Conservation (phyloP, 1,284 basidiomycete species). For the Boletellus sp. region DNA sequence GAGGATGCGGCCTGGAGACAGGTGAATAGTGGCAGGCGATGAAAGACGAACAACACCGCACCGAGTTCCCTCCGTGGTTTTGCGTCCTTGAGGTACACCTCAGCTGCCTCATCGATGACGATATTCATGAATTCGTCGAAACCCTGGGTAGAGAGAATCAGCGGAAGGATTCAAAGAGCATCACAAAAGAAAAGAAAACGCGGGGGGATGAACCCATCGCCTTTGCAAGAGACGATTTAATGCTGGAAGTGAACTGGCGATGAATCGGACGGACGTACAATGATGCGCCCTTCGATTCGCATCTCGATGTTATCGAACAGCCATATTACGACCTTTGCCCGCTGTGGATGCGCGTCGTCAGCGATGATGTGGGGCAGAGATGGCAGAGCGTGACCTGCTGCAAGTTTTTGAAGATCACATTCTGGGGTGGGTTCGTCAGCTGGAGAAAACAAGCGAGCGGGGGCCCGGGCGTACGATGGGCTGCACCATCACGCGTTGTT, state of each 20-base stretch:
- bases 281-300: constrained; percentile 94
- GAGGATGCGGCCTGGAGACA: constrained; percentile 75
- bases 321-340: constrained; percentile 89
- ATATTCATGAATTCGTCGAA: constrained; percentile 99
- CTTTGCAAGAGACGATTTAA: constrained; percentile 31
- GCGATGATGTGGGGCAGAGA: not conserved
- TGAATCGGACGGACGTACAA: constrained; percentile 59
- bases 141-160: constrained; percentile 56
- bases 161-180: constrained; percentile 2
- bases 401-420: constrained; percentile 98
- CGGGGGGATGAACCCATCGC: constrained; percentile 16
- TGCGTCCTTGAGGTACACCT: constrained; percentile 86
- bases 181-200: constrained; percentile 1
- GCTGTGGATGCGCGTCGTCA: constrained; percentile 44
- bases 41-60: constrained; percentile 26
- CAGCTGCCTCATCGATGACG: constrained; percentile 92
- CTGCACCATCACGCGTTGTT: constrained; percentile 96
- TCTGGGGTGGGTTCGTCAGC: constrained; percentile 49
- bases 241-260: constrained; percentile 17
- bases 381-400: constrained; percentile 58
- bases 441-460: constrained; percentile 4
- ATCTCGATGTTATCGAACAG: constrained; percentile 97
- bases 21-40: constrained; percentile 1
- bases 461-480: constrained; percentile 75
- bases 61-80: constrained; percentile 83